Evolutionary conservation across 1,284 basidiomycete species (phyloP), one percentile per base, ranked within the genome.

Genomic region (Phylloporus sp.): DNA sequence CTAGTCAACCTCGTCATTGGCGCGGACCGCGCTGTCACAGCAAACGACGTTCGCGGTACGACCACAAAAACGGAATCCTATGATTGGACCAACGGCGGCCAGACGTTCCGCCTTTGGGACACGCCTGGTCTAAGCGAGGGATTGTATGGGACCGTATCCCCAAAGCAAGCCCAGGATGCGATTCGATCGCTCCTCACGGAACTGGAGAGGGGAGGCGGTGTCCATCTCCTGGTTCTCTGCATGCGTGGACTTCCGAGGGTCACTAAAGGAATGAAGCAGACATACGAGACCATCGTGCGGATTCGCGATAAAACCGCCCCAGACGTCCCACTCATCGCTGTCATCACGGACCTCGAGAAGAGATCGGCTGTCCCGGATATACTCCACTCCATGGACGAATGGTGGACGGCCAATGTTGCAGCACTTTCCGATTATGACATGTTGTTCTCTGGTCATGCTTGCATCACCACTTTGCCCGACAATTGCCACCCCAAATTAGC

Each of bases 331-430:
- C 62, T 79, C 27, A 71, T 70, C 15, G 63, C 77, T 14, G 66
- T 80, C 62, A 25, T 81, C 64, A 82, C 80, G 25, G 79, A 80
- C n/a, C 77, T 82, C 14, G 80, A 80, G 67, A 73, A 80, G 49
- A 56, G 67, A 41, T 79, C 77, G 12, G 32, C 65, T 29, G 37
- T 20, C 5, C 68, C 75, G 29, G 61, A 74, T 19, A 63, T 74
- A 57, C 53, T 76, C 17, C 41, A 55, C 3, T 77, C 74, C 43
- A 82, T 81, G 80, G 77, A 77, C 1, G 69, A 73, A 12, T 80
- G 79, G 79, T 82, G 79, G 81, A 60, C 59, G 19, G 70, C 32
- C 65, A 82, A 81, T 60, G 29, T 37, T 6, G 12, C 23, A 12
- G 15, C 37, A 5, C 68, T 81, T 35, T 32, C 47, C 20, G 67